Conservation (phyloP, 495 filamentous ascomycete species). For the Penicillium atrosanguineum region DNA sequence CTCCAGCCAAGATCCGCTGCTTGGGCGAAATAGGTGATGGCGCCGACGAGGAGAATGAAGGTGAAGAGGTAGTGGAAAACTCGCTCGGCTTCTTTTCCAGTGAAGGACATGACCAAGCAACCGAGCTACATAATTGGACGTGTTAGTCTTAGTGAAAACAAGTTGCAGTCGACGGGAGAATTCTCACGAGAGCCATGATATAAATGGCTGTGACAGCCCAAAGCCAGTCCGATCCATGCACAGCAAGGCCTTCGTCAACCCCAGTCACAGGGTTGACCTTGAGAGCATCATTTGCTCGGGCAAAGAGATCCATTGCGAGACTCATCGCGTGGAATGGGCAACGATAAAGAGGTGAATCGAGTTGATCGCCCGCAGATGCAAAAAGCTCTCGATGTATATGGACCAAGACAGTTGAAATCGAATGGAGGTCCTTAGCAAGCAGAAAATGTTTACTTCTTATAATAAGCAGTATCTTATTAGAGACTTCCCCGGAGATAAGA, state of each 20-base stretch:
- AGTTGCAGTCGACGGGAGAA: not conserved
- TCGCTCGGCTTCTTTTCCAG: conserved; percentile 51
- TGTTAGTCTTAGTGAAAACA: not conserved
- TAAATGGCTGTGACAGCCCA: conserved; percentile 50
- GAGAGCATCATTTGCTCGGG: conserved; percentile 49
- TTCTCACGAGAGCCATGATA: conserved; percentile 10
- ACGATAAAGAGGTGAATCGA: too few relatives aligned
- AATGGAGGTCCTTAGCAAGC: too few relatives aligned
- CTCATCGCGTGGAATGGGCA: too few relatives aligned
- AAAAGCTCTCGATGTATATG: too few relatives aligned
- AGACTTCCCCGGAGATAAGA: too few relatives aligned
- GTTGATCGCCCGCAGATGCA: too few relatives aligned
- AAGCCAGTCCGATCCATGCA: conserved; percentile 57
- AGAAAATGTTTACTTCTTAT: too few relatives aligned
- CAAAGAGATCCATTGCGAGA: conserved; percentile 24
- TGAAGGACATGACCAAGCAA: conserved; percentile 46
- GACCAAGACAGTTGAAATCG: too few relatives aligned
- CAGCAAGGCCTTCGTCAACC: conserved; percentile 58
- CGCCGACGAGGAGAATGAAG: conserved; percentile 56
- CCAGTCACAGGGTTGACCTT: conserved; percentile 42
- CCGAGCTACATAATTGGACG: conserved; percentile 21
- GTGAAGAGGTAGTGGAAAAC: conserved; percentile 71
- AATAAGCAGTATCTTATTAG: too few relatives aligned
- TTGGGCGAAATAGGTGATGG: conserved; percentile 68
- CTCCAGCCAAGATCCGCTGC: conserved; percentile 66